Evolutionary conservation across 805 yeast genomes (phyloP).

Genomic region (Spathaspora girioi): DNA sequence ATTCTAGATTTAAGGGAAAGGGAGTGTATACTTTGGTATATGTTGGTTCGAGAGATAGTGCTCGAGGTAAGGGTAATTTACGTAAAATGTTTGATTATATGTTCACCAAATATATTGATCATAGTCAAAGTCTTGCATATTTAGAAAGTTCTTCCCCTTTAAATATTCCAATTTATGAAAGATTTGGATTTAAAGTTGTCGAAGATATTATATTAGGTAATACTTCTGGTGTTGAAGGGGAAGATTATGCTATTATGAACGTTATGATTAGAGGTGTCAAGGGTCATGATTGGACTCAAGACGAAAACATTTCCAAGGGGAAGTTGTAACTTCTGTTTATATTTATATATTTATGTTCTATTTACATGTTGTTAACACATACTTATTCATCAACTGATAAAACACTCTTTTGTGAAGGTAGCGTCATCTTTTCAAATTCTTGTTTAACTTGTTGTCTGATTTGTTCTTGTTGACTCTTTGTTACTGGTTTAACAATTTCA

Average conservation of each 20-base stretch:
- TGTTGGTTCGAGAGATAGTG: conserved; percentile 39
- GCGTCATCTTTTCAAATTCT: conserved; percentile 48
- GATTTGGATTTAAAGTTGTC: conserved; percentile 47
- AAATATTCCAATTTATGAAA: conserved; percentile 52
- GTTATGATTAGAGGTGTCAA: conserved; percentile 39
- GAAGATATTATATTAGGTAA: conserved; percentile 47
- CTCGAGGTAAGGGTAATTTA: conserved; percentile 57
- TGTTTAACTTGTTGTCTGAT: conserved; percentile 48
- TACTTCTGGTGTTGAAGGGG: conserved; percentile 27
- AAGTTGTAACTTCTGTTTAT: conserved; percentile 6
- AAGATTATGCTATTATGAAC: conserved; percentile 40
- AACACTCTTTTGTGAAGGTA: conserved; percentile 57
- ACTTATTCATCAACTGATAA: conserved; percentile 42
- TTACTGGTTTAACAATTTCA: conserved; percentile 69
- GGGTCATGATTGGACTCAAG: conserved; percentile 33
- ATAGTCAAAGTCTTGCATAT: conserved; percentile 38
- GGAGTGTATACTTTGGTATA: conserved; percentile 43
- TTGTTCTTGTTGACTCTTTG: conserved; percentile 57
- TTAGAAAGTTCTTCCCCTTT: conserved; percentile 45
- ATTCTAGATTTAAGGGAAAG: conserved; percentile 33
- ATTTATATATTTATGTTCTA: neutral
- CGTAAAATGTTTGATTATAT: conserved; percentile 47
- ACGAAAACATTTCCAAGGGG: conserved; percentile 12
- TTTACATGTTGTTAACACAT: too few species aligned
- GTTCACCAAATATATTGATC: conserved; percentile 45